A percentile compares a stretch with the other conserved stretches of the same genome.
These are phyloP conservation scores for Nicotiana knightiana DNA, from an alignment of 257 asterid species.

Conservation along the genomic window DNA sequence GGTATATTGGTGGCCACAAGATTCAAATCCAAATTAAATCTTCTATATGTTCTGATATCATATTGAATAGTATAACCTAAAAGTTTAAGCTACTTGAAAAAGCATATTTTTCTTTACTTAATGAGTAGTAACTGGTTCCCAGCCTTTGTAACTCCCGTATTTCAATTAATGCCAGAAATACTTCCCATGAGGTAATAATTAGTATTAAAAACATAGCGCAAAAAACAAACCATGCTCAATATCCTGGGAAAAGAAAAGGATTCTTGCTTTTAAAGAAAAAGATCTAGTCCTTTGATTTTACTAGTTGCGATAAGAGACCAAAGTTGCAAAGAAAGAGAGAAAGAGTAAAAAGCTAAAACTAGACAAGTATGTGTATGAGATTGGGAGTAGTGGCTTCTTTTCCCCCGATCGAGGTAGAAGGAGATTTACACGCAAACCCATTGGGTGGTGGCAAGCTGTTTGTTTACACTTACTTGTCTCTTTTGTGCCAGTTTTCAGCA, in stretches of 20 bases:
- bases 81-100: too few species aligned
- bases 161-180: constrained; percentile 23
- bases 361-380: neutral
- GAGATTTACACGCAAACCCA: constrained; percentile 31
- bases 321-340: neutral
- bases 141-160: neutral
- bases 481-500: neutral
- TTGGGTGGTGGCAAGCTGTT: constrained; percentile 28
- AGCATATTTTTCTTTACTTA: too few species aligned
- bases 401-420: neutral
- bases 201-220: neutral
- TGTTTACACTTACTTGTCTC: neutral
- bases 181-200: constrained; percentile 25
- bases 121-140: neutral
- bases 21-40: too few species aligned
- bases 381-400: neutral
- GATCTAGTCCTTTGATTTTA: constrained; percentile 15
- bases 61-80: too few species aligned
- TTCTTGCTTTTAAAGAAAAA: too few species aligned
- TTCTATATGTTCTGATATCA: too few species aligned
- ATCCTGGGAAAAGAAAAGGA: constrained; percentile 10
- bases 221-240: constrained; percentile 10
- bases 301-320: constrained; percentile 17
- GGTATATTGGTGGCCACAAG: too few species aligned
- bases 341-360: neutral